These are phyloP conservation scores for Plectosphaerella sp. DNA, from an alignment of 2,329 filamentous ascomycete genomes.

Conservation along the genomic window DNA sequence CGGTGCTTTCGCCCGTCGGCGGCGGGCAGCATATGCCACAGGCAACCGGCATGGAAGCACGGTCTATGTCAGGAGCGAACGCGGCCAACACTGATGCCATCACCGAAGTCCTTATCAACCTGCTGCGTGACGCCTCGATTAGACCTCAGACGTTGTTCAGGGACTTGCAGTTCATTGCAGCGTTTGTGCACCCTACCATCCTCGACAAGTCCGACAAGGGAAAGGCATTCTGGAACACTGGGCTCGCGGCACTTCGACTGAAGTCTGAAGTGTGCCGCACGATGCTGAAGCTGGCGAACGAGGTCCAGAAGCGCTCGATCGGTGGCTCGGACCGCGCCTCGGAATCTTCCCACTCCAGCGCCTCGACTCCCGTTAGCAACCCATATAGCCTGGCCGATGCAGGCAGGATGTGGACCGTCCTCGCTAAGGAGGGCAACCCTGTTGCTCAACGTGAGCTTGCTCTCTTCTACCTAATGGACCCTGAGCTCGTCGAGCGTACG, in stretches of 20 bases:
- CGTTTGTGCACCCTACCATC: slow-evolving; percentile 57
- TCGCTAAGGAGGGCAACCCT: slow-evolving; percentile 85
- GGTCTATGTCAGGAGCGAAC: slow-evolving; percentile 15
- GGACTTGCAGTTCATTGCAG: slow-evolving; percentile 70
- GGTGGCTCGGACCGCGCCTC: slow-evolving; percentile 11
- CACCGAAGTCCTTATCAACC: slow-evolving; percentile 59
- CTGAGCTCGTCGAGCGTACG: slow-evolving; percentile 75
- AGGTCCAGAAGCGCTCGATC: slow-evolving; percentile 40
- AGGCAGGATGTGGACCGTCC: slow-evolving; percentile 85
- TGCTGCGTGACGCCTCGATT: slow-evolving; percentile 64
- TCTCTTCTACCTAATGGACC: slow-evolving; percentile 88
- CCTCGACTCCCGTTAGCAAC: slow-evolving; percentile 45
- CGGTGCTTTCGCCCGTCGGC: slow-evolving; percentile 23
- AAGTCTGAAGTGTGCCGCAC: slow-evolving; percentile 85
- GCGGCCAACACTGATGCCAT: slow-evolving; percentile 58
- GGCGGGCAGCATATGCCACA: slow-evolving; percentile 20
- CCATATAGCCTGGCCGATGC: slow-evolving; percentile 75
- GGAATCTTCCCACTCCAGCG: slow-evolving; percentile 22
- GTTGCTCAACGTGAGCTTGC: slow-evolving; percentile 90
- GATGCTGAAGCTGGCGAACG: slow-evolving; percentile 61
- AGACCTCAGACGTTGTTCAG: slow-evolving; percentile 79
- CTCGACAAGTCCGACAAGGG: slow-evolving; percentile 59
- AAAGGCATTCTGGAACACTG: slow-evolving; percentile 88
- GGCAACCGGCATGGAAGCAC: background rate
- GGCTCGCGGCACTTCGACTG: slow-evolving; percentile 78